Conservation (phyloP, 2,329 filamentous ascomycete species). For the Ophiosphaerella korrae region DNA sequence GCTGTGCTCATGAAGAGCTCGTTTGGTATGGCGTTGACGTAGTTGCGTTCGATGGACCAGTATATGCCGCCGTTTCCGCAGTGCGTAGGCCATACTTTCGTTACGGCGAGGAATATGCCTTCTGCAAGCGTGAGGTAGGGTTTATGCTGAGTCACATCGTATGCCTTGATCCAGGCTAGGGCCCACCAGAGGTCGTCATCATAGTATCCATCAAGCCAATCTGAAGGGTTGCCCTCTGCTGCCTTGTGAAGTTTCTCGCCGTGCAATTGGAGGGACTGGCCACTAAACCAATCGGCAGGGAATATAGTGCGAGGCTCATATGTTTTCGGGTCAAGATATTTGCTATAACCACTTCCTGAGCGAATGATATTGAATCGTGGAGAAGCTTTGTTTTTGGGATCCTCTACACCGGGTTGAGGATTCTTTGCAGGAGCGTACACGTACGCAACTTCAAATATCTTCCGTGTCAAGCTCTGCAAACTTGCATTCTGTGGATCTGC, state of each 20-base stretch:
- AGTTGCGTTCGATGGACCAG: slow-evolving; percentile 53
- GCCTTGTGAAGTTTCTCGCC: slow-evolving; percentile 5
- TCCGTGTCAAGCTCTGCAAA: slow-evolving; percentile 42
- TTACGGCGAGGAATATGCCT: slow-evolving; percentile 57
- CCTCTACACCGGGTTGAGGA: slow-evolving; percentile 32
- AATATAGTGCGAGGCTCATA: slow-evolving; percentile 23
- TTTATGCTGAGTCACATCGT: slow-evolving; percentile 55
- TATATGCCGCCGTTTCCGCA: slow-evolving; percentile 57
- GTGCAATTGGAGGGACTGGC: slow-evolving; percentile 8
- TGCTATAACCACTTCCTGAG: slow-evolving; percentile 25
- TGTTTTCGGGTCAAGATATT: slow-evolving; percentile 20
- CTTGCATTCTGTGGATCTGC: slow-evolving; percentile 31
- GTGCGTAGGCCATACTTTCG: slow-evolving; percentile 41
- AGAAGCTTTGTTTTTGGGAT: slow-evolving; percentile 13
- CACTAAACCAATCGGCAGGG: slow-evolving; percentile 25
- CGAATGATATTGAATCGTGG: slow-evolving; percentile 9
- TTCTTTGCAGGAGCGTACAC: slow-evolving; percentile 38
- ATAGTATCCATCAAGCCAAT: slow-evolving; percentile 54
- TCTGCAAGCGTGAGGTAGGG: slow-evolving; percentile 55
- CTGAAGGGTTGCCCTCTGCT: slow-evolving; percentile 18
- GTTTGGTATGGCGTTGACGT: slow-evolving; percentile 62
- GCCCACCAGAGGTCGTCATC: slow-evolving; percentile 61
- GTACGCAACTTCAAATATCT: slow-evolving; percentile 54
- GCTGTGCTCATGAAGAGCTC: slow-evolving; percentile 62
- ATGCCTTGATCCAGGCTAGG: slow-evolving; percentile 60